Percentiles rank a stretch among this genome's conserved stretches.
These are phyloP conservation scores for Blastocystis hominis DNA, from an alignment of 352 stramenopile species.

Conservation along the genomic window DNA sequence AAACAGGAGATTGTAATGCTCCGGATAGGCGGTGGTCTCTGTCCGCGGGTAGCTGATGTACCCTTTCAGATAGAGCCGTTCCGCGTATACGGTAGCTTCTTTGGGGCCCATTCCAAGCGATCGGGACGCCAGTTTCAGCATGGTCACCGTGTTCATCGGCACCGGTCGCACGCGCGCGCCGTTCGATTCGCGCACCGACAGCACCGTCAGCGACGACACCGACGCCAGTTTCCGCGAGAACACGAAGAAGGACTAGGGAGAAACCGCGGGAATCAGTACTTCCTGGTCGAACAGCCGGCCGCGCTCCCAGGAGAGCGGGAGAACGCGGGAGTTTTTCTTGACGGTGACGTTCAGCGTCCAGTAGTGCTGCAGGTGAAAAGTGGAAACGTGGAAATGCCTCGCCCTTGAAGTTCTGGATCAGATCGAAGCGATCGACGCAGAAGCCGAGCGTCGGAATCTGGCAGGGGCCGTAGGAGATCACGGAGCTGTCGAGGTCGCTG, in stretches of 20 bases:
- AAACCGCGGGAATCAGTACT: constrained; percentile 30
- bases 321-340: constrained; percentile 58
- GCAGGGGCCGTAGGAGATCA: constrained; percentile 76
- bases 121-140: constrained; percentile 65
- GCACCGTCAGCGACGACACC: neutral
- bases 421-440: constrained; percentile 73
- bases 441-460: constrained; percentile 78
- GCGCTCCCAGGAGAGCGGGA: constrained; percentile 63
- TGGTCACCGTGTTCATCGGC: constrained; percentile 67
- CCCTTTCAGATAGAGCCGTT: constrained; percentile 73
- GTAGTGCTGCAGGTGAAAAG: constrained; percentile 60
- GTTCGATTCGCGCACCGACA: constrained; percentile 32
- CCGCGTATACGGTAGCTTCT: constrained; percentile 69
- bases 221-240: constrained; percentile 67
- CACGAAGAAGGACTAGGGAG: constrained; percentile 54
- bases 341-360: constrained; percentile 30
- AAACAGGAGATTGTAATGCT: constrained; percentile 71
- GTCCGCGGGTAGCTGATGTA: constrained; percentile 78
- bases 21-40: constrained; percentile 73
- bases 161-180: constrained; percentile 60
- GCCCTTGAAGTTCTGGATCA: constrained; percentile 77
- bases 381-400: constrained; percentile 64
- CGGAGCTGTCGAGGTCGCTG: constrained; percentile 71
- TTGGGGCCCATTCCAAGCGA: constrained; percentile 66
- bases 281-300: constrained; percentile 64